Evolutionary conservation across 345 rosid species (phyloP).

Genomic region (Eucalyptus melliodora): DNA sequence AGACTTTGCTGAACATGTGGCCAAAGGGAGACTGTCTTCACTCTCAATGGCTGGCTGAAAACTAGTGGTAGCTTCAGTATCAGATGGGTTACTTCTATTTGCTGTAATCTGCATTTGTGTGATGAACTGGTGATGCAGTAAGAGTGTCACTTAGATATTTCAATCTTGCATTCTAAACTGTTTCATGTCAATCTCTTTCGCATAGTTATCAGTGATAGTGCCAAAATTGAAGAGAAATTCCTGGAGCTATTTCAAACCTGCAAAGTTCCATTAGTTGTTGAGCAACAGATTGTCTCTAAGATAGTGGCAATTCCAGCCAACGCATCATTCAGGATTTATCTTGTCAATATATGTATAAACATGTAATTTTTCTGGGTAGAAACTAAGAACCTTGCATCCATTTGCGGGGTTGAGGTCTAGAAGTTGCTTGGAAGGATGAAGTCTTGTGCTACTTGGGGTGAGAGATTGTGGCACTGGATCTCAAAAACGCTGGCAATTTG

Average conservation of each 20-base stretch:
- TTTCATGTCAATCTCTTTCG: not conserved
- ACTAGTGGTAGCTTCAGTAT: not conserved
- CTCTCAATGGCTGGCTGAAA: not conserved
- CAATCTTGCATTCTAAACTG: not conserved
- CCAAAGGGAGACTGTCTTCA: not conserved
- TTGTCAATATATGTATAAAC: not conserved
- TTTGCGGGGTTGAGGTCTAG: not conserved
- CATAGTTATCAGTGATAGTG: not conserved
- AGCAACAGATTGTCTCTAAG: not conserved
- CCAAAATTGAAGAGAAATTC: not conserved
- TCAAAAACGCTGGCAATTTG: not conserved
- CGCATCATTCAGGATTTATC: not conserved
- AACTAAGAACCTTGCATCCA: not conserved
- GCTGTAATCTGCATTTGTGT: not conserved
- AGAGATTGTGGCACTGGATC: not conserved
- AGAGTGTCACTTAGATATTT: not conserved
- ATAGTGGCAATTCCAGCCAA: not conserved
- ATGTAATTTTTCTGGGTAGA: not conserved
- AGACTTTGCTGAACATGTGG: not conserved
- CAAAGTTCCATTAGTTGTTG: not conserved
- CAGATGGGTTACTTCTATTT: not conserved
- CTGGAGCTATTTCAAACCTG: not conserved
- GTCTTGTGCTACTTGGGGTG: not conserved
- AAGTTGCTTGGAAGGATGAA: not conserved
- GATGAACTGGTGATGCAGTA: not conserved